Evolutionary conservation across 2,329 filamentous ascomycete genomes (phyloP).

Genomic region (Alternaria hordeiaustralica): DNA sequence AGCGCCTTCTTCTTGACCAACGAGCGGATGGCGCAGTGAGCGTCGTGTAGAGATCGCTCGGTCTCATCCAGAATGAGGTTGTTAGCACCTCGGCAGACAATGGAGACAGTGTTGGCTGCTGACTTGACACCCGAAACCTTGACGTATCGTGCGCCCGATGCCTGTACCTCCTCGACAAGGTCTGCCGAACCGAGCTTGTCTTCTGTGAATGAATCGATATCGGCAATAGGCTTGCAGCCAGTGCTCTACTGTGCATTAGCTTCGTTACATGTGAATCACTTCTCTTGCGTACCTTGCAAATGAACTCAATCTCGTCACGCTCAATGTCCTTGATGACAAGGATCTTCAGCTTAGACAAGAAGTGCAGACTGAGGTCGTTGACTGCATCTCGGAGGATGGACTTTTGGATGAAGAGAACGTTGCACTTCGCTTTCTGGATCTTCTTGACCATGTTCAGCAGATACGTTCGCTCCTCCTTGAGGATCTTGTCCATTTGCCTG

Average conservation of each 20-base stretch:
- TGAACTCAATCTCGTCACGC: constrained; percentile 97
- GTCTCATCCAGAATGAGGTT: constrained; percentile 93
- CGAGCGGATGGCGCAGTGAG: constrained; percentile 95
- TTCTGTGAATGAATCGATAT: constrained; percentile 97
- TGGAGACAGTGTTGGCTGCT: constrained; percentile 84
- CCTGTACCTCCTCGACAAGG: constrained; percentile 88
- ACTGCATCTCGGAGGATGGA: constrained; percentile 97
- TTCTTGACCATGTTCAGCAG: constrained; percentile 99
- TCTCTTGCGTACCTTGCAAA: constrained; percentile 72
- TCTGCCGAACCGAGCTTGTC: constrained; percentile 96
- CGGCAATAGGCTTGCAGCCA: constrained; percentile 97
- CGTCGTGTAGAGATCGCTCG: constrained; percentile 94
- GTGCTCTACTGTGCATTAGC: constrained; percentile 65
- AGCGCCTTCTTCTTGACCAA: constrained; percentile 99
- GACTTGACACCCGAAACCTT: constrained; percentile 93
- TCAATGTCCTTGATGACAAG: constrained; percentile 97
- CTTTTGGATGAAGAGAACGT: constrained; percentile 97
- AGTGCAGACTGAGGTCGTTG: constrained; percentile 96
- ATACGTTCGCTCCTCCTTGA: constrained; percentile 98
- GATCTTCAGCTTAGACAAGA: constrained; percentile 96
- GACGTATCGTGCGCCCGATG: constrained; percentile 87
- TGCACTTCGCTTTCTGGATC: constrained; percentile 99
- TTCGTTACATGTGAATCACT: constrained; percentile 15
- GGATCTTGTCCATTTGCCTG: constrained; percentile 99
- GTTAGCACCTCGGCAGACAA: constrained; percentile 95